Conservation (phyloP, 1,284 basidiomycete species). For the Paramarasmius palmivorus region DNA sequence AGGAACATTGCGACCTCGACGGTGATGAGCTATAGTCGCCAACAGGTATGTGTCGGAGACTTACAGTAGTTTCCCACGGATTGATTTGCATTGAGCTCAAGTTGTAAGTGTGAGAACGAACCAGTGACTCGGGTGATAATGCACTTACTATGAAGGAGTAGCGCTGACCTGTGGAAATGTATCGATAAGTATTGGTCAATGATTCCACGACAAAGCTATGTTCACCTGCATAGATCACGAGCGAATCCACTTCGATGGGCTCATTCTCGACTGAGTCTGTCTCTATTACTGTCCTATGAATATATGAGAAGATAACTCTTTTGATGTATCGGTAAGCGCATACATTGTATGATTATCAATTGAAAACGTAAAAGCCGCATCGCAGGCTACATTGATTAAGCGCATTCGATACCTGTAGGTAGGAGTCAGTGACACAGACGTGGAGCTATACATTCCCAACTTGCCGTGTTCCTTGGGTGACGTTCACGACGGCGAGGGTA, state of each 20-base stretch:
- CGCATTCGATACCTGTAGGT: constrained; percentile 41
- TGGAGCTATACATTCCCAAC: no score
- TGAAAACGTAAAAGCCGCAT: constrained; percentile 32
- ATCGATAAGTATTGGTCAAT: constrained; percentile 14
- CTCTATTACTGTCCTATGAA: constrained; percentile 16
- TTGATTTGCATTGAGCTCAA: constrained; percentile 31
- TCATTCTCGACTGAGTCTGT: constrained; percentile 15
- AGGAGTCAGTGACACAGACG: no score
- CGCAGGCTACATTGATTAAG: constrained; percentile 48
- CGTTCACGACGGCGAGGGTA: constrained; percentile 31
- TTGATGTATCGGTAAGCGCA: constrained; percentile 24
- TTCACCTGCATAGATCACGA: constrained; percentile 21
- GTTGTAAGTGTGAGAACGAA: neutral
- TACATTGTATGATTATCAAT: constrained; percentile 31
- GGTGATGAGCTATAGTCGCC: neutral
- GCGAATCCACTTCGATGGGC: constrained; percentile 14
- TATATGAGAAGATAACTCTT: neutral
- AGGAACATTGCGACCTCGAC: constrained; percentile 26
- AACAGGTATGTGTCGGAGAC: neutral
- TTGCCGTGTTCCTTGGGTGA: constrained; percentile 18
- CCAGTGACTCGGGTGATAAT: constrained; percentile 2
- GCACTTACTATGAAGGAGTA: constrained; percentile 37
- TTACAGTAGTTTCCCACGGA: constrained; percentile 35
- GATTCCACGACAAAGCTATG: constrained; percentile 11
- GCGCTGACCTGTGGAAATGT: constrained; percentile 28